A percentile compares a stretch with the other conserved stretches of the same genome.
phyloP scores from a whole-genome alignment of 371 early-diverging fungal species.

The Mortierella sp. region DNA sequence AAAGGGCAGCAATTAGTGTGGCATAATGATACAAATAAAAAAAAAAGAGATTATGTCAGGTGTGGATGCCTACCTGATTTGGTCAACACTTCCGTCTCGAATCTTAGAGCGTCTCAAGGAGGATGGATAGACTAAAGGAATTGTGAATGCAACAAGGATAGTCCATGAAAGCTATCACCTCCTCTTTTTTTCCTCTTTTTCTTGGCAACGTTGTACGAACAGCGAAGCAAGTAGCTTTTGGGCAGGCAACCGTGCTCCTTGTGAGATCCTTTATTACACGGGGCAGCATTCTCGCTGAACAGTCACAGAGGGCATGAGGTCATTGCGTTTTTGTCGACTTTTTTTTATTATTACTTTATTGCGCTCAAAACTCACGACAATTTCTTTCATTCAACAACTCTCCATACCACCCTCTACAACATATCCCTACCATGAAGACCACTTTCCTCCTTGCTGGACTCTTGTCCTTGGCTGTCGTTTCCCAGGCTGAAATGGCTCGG shows the following conservation, averaged over 20 bases:
- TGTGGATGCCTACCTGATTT: slow-evolving; percentile 6
- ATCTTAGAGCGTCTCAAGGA: neutral
- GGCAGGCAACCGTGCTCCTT: too few species aligned
- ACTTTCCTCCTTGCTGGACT: slow-evolving; percentile 44
- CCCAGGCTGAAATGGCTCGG: slow-evolving; percentile 50
- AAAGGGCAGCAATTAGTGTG: too few species aligned
- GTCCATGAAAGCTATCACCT: too few species aligned
- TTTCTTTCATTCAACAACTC: neutral
- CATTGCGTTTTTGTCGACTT: neutral
- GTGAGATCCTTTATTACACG: too few species aligned
- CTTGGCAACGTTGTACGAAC: too few species aligned
- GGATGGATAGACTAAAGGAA: too few species aligned
- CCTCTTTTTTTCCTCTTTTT: too few species aligned
- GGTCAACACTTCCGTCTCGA: neutral
- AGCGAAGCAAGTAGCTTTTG: too few species aligned
- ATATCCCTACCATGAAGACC: slow-evolving; percentile 33
- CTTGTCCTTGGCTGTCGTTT: slow-evolving; percentile 51
- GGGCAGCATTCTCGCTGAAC: too few species aligned
- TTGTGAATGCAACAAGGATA: too few species aligned
- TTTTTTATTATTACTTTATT: neutral
- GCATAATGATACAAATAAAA: too few species aligned
- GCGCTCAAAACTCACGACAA: neutral
- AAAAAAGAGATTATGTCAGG: neutral
- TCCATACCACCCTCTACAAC: neutral
- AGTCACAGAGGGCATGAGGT: neutral